Evolutionary conservation across 495 filamentous ascomycete genomes (phyloP).

Genomic region (Hamigera avellanea): DNA sequence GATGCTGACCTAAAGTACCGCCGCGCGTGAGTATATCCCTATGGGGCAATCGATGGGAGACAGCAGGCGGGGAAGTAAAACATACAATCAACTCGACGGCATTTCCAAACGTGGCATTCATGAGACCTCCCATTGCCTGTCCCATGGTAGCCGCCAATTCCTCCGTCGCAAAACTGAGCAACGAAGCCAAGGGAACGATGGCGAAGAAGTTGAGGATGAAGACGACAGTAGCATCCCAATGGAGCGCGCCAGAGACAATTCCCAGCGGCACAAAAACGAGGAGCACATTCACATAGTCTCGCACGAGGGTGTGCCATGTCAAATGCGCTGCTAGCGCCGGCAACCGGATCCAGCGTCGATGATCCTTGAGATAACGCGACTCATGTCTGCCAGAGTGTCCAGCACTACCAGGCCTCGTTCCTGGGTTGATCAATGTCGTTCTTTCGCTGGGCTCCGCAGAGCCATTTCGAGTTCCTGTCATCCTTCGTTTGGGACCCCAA

Average conservation of each 20-base stretch:
- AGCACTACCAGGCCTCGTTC: conserved; percentile 9
- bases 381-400: conserved; percentile 6
- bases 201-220: conserved; percentile 92
- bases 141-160: conserved; percentile 76
- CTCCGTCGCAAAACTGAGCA: conserved; percentile 93
- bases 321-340: conserved; percentile 39
- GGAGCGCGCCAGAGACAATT: conserved; percentile 61
- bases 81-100: conserved; percentile 95
- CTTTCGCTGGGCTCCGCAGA: conserved; percentile 18
- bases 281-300: conserved; percentile 75
- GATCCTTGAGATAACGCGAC: conserved; percentile 21
- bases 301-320: conserved; percentile 42
- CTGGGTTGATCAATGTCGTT: conserved; percentile 17
- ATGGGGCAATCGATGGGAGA: background rate
- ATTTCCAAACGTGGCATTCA: conserved; percentile 97
- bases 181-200: conserved; percentile 84
- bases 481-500: conserved; percentile 20
- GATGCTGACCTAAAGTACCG: conserved; percentile 65
- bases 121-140: conserved; percentile 79
- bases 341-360: conserved; percentile 39
- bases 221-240: conserved; percentile 63
- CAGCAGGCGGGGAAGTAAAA: no score
- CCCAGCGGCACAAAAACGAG: conserved; percentile 85
- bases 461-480: conserved; percentile 21
- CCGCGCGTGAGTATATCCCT: conserved; percentile 6